These are phyloP conservation scores for Arabidopsis lyrata DNA, from an alignment of 441 rosid species.

Conservation along the genomic window DNA sequence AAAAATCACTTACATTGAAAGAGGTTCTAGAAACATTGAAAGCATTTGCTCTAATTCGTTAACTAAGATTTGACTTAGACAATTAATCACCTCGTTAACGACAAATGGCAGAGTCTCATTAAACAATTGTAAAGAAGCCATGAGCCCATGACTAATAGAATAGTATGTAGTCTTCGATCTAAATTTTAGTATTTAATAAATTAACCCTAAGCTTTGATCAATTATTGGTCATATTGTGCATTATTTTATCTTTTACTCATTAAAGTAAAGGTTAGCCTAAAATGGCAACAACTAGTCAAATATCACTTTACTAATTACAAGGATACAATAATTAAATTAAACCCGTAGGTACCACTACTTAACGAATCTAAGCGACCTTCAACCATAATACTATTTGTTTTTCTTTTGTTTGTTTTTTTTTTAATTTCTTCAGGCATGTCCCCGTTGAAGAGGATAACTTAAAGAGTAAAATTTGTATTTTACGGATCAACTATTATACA, in stretches of 20 bases:
- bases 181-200: background rate
- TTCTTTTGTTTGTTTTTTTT: background rate
- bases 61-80: background rate
- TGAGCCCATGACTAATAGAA: background rate
- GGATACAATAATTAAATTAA: constrained; percentile 11
- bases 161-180: background rate
- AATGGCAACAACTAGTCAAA: constrained; percentile 25
- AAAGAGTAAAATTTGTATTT: too few species aligned
- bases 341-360: background rate
- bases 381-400: background rate
- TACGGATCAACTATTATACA: too few species aligned
- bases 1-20: too few species aligned
- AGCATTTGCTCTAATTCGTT: background rate
- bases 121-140: background rate
- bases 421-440: background rate
- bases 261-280: constrained; percentile 36
- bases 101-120: background rate
- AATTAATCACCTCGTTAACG: background rate
- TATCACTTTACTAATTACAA: constrained; percentile 15
- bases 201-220: constrained; percentile 25
- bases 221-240: constrained; percentile 33
- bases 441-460: too few species aligned
- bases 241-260: constrained; percentile 21
- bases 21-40: too few species aligned
- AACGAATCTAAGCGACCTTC: background rate